Evolutionary conservation across 2,329 filamentous ascomycete species (phyloP).

Genomic region (Verticillium dahliae): DNA sequence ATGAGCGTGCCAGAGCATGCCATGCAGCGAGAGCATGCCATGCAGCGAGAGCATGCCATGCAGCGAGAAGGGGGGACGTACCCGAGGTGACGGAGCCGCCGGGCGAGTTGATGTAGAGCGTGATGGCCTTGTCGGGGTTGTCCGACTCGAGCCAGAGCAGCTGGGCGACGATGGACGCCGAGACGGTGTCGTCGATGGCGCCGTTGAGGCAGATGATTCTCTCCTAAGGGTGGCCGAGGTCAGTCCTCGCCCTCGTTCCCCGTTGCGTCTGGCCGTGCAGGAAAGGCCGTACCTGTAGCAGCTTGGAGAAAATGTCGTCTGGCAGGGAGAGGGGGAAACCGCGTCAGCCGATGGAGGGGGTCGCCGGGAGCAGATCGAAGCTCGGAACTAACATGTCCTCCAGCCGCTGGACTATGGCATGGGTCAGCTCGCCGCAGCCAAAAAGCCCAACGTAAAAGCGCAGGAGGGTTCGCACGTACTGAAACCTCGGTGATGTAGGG

Average conservation of each 20-base stretch:
- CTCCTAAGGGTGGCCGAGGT: constrained; percentile 46
- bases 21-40: too few relatives aligned
- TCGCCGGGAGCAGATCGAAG: constrained; percentile 7
- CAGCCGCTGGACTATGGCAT: constrained; percentile 62
- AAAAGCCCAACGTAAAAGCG: too few relatives aligned
- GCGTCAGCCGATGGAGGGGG: not conserved
- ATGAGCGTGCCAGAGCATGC: too few relatives aligned
- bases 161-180: constrained; percentile 91
- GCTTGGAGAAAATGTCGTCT: constrained; percentile 79
- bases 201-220: constrained; percentile 93
- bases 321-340: constrained; percentile 3
- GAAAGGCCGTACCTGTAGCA: constrained; percentile 54
- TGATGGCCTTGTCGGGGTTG: constrained; percentile 88
- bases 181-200: constrained; percentile 81
- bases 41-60: too few relatives aligned
- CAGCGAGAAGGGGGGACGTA: constrained; percentile 16
- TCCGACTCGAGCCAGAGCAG: constrained; percentile 97
- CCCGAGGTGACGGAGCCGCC: constrained; percentile 80
- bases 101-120: constrained; percentile 95
- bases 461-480: constrained; percentile 22
- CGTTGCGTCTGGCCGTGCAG: too few relatives aligned
- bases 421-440: constrained; percentile 12
- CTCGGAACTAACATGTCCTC: constrained; percentile 60
- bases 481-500: constrained; percentile 54
- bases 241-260: too few relatives aligned